Evolutionary conservation across 768 basidiomycete genomes (phyloP).

Genomic region (Pleurotus salmoneostramineus): DNA sequence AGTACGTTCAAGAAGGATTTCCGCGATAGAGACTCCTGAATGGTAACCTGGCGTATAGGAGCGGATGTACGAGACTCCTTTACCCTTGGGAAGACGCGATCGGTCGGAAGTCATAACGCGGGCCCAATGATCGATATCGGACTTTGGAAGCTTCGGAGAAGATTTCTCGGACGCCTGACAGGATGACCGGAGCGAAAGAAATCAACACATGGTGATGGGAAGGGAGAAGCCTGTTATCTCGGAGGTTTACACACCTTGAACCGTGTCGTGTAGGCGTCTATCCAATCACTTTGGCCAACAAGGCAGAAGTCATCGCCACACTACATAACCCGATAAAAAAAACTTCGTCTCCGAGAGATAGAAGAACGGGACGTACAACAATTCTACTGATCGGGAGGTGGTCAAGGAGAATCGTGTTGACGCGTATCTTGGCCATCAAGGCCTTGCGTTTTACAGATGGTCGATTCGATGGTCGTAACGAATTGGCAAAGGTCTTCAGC

Average conservation of each 20-base stretch:
- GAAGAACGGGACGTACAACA: background rate
- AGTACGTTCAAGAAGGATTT: background rate
- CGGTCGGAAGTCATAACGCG: slow-evolving; percentile 3
- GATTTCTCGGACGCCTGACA: background rate
- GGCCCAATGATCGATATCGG: slow-evolving; percentile 4
- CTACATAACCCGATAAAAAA: background rate
- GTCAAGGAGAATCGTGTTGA: background rate
- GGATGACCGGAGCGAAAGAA: background rate
- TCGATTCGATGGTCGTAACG: background rate
- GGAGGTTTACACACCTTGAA: background rate
- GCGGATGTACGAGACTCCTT: background rate
- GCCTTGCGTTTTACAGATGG: background rate
- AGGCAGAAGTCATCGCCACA: slow-evolving; percentile 6
- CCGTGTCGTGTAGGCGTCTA: slow-evolving; percentile 5
- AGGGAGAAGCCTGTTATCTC: background rate
- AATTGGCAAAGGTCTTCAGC: background rate
- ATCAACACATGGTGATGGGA: background rate
- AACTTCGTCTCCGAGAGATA: background rate
- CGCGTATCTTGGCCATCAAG: background rate
- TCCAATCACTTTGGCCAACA: background rate
- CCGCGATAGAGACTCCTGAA: background rate
- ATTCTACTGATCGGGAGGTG: background rate
- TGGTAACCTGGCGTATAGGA: background rate
- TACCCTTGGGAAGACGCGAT: background rate
- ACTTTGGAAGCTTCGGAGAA: background rate